These are phyloP conservation scores for Fusarium buharicum DNA, from an alignment of 2,329 filamentous ascomycete species.

Conservation along the genomic window DNA sequence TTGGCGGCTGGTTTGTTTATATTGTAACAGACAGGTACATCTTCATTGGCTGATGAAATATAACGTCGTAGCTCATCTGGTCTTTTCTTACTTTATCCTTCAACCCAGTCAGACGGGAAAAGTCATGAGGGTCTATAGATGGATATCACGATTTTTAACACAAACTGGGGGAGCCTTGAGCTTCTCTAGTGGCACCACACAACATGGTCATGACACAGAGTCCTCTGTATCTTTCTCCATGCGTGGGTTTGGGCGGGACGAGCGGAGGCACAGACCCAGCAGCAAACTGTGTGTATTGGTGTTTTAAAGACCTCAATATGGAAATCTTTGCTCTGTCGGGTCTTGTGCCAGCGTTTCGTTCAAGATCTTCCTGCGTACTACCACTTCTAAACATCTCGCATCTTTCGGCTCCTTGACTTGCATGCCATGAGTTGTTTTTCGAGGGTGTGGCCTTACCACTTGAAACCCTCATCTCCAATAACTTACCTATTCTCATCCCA, in stretches of 20 bases:
- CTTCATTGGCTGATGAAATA: constrained; percentile 1
- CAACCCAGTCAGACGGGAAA: not conserved
- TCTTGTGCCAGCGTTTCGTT: constrained; percentile 13
- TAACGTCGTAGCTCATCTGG: not conserved
- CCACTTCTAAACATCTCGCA: constrained; percentile 2
- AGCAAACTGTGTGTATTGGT: constrained; percentile 11
- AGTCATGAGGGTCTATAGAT: not conserved
- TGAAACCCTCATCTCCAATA: not conserved
- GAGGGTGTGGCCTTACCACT: constrained; percentile 16
- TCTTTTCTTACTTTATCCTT: not conserved
- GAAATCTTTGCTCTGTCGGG: not conserved
- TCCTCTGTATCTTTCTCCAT: constrained; percentile 17
- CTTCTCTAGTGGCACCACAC: constrained; percentile 40
- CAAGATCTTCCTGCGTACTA: constrained; percentile 14
- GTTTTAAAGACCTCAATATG: not conserved
- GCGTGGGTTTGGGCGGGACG: constrained; percentile 24
- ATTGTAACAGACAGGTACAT: not conserved
- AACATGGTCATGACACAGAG: constrained; percentile 24
- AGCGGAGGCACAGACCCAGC: constrained; percentile 20
- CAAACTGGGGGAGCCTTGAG: constrained; percentile 7
- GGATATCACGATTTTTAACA: constrained; percentile 19
- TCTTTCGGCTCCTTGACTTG: not conserved
- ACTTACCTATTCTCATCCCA: no score
- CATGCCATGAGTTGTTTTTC: not conserved
- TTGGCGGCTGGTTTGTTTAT: not conserved